phyloP scores from a whole-genome alignment of 257 asterid genomes.

The Capsicum baccatum region DNA sequence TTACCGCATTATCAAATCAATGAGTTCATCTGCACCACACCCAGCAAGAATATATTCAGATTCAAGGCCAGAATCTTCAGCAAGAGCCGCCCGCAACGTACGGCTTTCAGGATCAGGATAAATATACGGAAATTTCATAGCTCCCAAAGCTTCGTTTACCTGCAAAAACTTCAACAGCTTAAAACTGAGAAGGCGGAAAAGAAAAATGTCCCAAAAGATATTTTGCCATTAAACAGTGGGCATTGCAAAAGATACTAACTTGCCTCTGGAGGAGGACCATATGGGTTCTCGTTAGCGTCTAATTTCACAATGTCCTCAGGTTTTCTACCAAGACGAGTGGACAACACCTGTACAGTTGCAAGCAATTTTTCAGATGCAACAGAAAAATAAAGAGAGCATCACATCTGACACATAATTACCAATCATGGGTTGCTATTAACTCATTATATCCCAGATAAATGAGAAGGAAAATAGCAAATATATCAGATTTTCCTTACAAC shows the following conservation, averaged over 20 bases:
- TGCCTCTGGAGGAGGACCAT: constrained; percentile 99
- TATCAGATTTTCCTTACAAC: background rate
- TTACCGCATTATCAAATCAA: constrained; percentile 95
- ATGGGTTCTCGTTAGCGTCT: constrained; percentile 97
- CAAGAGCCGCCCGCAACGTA: constrained; percentile 86
- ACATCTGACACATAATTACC: background rate
- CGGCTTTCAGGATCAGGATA: constrained; percentile 99
- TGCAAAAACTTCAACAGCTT: constrained; percentile 42
- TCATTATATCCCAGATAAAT: background rate
- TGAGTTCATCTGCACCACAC: constrained; percentile 98
- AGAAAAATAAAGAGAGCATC: constrained; percentile 12
- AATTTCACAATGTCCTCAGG: constrained; percentile 94
- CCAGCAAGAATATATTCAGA: constrained; percentile 89
- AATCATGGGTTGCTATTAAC: background rate
- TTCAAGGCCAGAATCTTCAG: constrained; percentile 93
- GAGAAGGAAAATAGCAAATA: background rate
- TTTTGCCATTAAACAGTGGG: background rate
- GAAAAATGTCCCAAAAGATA: background rate
- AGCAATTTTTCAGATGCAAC: constrained; percentile 7
- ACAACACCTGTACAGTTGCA: constrained; percentile 65
- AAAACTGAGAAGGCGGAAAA: background rate
- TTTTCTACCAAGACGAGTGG: constrained; percentile 88
- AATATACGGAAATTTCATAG: constrained; percentile 85
- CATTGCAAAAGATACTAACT: constrained; percentile 29
- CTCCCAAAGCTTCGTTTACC: constrained; percentile 93